phyloP scores from a whole-genome alignment of 2,329 filamentous ascomycete genomes.

The Thelonectria discophora region DNA sequence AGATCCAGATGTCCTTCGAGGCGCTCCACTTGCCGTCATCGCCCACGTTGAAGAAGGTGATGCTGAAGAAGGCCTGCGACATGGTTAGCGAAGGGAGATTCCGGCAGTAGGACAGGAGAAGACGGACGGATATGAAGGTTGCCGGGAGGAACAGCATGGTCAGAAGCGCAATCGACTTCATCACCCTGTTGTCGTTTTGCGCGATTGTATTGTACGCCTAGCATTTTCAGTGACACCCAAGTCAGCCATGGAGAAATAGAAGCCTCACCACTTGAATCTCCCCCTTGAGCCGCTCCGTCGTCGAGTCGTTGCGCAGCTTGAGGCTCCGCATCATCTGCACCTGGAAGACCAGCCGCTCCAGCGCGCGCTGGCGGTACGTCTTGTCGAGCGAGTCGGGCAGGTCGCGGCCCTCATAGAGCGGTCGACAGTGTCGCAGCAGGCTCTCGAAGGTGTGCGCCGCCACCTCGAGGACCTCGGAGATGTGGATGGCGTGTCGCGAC shows the following conservation, averaged over 20 bases:
- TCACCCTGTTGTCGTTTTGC: conserved; percentile 14
- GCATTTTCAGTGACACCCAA: not conserved
- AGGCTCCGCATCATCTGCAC: conserved; percentile 14
- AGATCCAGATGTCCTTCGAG: conserved; percentile 8
- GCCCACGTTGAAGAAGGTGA: conserved; percentile 9
- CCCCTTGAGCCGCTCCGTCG: conserved; percentile 11
- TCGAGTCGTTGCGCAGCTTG: conserved; percentile 11
- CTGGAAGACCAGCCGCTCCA: conserved; percentile 10
- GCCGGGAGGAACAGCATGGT: conserved; percentile 17
- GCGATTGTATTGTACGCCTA: conserved; percentile 21
- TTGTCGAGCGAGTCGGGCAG: not conserved
- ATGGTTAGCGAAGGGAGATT: not conserved
- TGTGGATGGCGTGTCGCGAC: conserved; percentile 13
- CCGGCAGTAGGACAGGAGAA: not conserved
- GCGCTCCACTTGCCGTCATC: conserved; percentile 2
- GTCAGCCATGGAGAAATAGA: not conserved
- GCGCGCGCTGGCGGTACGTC: conserved; percentile 4
- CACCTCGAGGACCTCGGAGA: conserved; percentile 7
- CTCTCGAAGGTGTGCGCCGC: conserved; percentile 6
- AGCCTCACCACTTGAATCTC: conserved; percentile 11
- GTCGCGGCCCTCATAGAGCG: not conserved
- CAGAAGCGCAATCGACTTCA: conserved; percentile 16
- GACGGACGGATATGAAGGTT: conserved; percentile 11
- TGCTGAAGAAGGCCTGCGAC: conserved; percentile 15
- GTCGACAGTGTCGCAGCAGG: not conserved